Evolutionary conservation across 2,329 filamentous ascomycete genomes (phyloP), one percentile per base, ranked within the genome.

Genomic region (Colletotrichum cereale): DNA sequence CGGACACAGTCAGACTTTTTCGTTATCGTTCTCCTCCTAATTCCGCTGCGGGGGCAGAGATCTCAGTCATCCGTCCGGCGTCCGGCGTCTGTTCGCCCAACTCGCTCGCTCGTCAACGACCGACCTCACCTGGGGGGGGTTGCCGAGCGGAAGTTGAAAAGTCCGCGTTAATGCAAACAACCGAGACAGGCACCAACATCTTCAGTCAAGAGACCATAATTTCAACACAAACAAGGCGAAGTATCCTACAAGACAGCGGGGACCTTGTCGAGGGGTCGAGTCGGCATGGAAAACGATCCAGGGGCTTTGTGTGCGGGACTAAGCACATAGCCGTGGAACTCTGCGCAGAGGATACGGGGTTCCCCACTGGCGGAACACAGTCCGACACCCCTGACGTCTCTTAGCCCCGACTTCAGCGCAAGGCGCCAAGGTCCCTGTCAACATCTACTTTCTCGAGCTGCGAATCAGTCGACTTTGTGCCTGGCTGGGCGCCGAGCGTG

Each of bases 211-310:
- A 24, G 16, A 26, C 29, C 26, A 48, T 5, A 21, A 12, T n/a
- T 14, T 21, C 2, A 21, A 18, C 16, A n/a, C 8, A 16, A 29
- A 29, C 42, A 34, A 12, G 7, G 24, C 11, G n/a, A 40, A 38
- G 29, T n/a, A 31, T 42, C 26, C 38, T 53, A 5, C 31, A 4
- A 4, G 31, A 34, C 31, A 8, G n/a, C n/a, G n/a, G n/a, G 42
- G 58, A 11, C 29, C n/a, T 34, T 34, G 11, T 24, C 44, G 44
- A 24, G 56, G 50, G 2, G 53, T 72, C 52, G 42, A 24, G 2
- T 70, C 66, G 14, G 66, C 70, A 2, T 73, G 72, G 69, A 72
- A 73, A 24, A 72, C 66, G 16, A 66, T 64, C 21, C 69, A 57
- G n/a, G 53, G 36, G 29, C 65, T 72, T 24, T 11, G 34, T 16